Percentiles rank a stretch among this genome's conserved stretches.
Evolutionary conservation across 768 basidiomycete species (phyloP).

Genomic region (Hericium erinaceus): DNA sequence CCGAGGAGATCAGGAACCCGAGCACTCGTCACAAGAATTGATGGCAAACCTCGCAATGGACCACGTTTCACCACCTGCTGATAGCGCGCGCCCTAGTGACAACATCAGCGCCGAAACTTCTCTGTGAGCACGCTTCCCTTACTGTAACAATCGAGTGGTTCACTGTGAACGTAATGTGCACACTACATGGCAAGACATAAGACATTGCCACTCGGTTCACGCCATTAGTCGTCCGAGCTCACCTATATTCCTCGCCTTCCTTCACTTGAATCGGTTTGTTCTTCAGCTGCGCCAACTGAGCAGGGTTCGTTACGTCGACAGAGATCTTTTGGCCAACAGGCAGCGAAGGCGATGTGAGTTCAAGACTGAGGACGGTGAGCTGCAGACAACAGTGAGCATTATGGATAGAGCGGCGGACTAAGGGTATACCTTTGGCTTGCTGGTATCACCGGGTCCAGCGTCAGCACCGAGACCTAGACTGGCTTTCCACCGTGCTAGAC

Average conservation of each 20-base stretch:
- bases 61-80: constrained; percentile 82
- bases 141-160: constrained; percentile 87
- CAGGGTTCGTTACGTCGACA: constrained; percentile 54
- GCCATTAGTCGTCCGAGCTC: constrained; percentile 16
- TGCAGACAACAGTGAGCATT: constrained; percentile 19
- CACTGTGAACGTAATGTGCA: constrained; percentile 76
- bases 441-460: constrained; percentile 24
- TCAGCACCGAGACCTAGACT: constrained; percentile 76
- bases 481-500: constrained; percentile 92
- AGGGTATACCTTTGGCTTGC: constrained; percentile 55
- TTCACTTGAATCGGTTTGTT: constrained; percentile 75
- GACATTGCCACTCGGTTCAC: neutral
- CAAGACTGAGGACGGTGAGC: constrained; percentile 69
- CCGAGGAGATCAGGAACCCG: constrained; percentile 1
- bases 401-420: constrained; percentile 3
- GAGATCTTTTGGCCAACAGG: constrained; percentile 46
- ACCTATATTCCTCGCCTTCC: constrained; percentile 89
- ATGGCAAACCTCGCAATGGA: constrained; percentile 54
- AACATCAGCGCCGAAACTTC: constrained; percentile 6
- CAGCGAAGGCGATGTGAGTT: constrained; percentile 70
- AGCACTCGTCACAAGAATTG: neutral
- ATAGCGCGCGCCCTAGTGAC: constrained; percentile 64
- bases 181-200: constrained; percentile 31
- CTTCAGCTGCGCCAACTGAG: constrained; percentile 46
- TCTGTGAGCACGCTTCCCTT: constrained; percentile 15